Evolutionary conservation across 176 grass and related monocot species (phyloP).

Genomic region (Triticum timopheevii): DNA sequence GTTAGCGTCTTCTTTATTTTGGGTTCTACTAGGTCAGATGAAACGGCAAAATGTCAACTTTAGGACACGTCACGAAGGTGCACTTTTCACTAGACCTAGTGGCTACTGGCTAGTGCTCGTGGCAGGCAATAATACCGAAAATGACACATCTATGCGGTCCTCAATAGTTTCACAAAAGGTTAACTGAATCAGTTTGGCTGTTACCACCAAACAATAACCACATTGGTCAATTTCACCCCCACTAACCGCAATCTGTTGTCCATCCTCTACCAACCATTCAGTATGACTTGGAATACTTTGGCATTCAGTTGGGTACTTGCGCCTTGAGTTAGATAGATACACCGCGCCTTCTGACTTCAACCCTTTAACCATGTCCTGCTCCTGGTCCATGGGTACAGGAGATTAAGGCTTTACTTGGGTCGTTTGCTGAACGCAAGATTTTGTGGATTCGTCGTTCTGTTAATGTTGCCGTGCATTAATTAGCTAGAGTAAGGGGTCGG

Average conservation of each 20-base stretch:
- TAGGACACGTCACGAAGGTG: not conserved
- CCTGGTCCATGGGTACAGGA: too few species aligned
- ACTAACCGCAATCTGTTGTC: not conserved
- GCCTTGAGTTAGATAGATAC: not conserved
- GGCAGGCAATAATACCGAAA: not conserved
- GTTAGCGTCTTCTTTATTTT: not conserved
- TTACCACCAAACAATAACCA: not conserved
- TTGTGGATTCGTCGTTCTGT: too few species aligned
- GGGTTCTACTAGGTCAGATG: not conserved
- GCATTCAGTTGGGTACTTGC: not conserved
- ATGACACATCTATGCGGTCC: not conserved
- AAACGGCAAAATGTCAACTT: slow-evolving; percentile 16
- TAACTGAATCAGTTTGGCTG: not conserved
- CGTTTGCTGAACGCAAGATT: too few species aligned
- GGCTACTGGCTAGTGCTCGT: not conserved
- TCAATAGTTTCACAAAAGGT: not conserved
- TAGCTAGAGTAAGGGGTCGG: too few species aligned
- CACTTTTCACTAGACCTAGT: not conserved
- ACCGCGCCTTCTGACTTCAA: not conserved
- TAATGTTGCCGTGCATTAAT: too few species aligned
- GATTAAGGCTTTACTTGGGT: too few species aligned
- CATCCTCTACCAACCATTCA: not conserved
- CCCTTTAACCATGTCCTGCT: not conserved
- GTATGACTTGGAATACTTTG: not conserved
- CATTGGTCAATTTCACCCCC: not conserved